Evolutionary conservation across 805 yeast genomes (phyloP), one percentile per base, ranked within the genome.

Genomic region (Candida odintsovae): DNA sequence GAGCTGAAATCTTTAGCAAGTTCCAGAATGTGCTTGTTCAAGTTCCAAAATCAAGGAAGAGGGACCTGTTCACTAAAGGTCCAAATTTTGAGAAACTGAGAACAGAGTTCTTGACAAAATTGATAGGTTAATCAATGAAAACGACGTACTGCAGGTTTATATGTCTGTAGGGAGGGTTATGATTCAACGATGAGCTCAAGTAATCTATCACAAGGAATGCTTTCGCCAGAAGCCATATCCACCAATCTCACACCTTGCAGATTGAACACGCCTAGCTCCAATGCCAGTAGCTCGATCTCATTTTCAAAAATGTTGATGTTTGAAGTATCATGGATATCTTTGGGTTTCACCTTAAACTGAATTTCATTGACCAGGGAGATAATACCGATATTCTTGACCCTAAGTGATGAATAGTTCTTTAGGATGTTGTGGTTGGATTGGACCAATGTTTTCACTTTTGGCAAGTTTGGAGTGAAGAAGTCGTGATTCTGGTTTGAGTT

Each of bases 121-220:
- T 67, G 28, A 45, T 64, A 15, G 57, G 59, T 1, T 51, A 35
- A 43, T 20, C 11, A n/a, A 44, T 13, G 33, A 31, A 13, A 36
- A 8, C 3, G 11, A 12, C 22, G 9, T 12, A 20, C n/a, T 36
- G 26, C 9, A 33, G 2, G 22, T 8, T 18, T 18, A 15, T 9
- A 16, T 11, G 16, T 28, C 21, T 10, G 22, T 26, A 26, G 13
- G 22, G 9, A 22, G 9, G 10, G 18, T 36, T 22, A 36, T 43
- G 43, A 49, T 38, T 57, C 59, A 20, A 59, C 57, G 7, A 86
- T 88, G 2, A 86, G 85, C 55, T 85, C 90, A 33, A 86, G 68
- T 44, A 86, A 65, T 48, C 78, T 75, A 1, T 89, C 90, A 58
- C 86, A 82, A 50, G 81, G 90, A 51, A 81, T 72, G 2, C 79